Evolutionary conservation across 2,329 filamentous ascomycete species (phyloP).

Genomic region (Paracorniculantispora psalliotae): DNA sequence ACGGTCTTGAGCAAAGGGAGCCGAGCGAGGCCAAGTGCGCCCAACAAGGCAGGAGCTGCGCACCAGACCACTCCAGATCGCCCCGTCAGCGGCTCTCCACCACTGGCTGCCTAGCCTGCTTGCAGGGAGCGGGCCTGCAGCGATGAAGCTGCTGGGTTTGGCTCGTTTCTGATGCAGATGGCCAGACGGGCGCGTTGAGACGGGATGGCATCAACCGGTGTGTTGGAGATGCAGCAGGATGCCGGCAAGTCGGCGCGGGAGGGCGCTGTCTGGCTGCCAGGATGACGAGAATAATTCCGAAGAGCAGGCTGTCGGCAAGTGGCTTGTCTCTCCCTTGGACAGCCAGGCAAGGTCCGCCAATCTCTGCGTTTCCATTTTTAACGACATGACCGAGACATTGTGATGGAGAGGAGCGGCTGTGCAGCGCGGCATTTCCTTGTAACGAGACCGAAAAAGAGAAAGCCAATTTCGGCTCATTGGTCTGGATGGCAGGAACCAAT

Average conservation of each 20-base stretch:
- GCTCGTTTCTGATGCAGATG: neutral
- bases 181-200: neutral
- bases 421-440: neutral
- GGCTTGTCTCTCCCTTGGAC: neutral
- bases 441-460: neutral
- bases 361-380: neutral
- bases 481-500: no score
- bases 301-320: neutral
- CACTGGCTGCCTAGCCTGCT: neutral
- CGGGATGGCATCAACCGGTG: neutral
- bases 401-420: neutral
- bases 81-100: slow-evolving; percentile 2
- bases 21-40: neutral
- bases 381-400: slow-evolving; percentile 1
- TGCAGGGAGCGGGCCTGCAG: neutral
- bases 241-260: neutral
- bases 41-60: neutral
- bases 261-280: no score
- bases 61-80: neutral
- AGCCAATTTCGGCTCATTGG: no score
- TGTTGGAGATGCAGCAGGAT: neutral
- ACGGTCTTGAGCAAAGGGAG: neutral
- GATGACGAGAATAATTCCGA: no score
- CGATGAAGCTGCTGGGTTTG: neutral
- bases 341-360: neutral